Percentiles rank a stretch among this genome's conserved stretches.
Evolutionary conservation across 768 basidiomycete genomes (phyloP).

Genomic region (Phlebiopsis gigantea): DNA sequence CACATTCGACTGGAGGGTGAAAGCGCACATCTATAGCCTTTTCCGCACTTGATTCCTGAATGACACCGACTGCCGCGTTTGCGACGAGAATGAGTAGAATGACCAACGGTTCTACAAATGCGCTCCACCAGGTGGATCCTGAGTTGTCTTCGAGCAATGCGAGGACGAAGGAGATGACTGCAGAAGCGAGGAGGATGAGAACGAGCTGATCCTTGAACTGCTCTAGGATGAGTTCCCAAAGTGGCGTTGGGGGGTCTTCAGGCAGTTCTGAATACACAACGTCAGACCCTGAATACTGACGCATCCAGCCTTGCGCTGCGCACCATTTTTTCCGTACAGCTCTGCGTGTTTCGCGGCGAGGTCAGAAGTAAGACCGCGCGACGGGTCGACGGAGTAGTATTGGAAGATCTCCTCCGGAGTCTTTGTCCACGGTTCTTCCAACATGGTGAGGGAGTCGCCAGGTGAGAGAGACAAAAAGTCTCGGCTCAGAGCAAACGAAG

Average conservation of each 20-base stretch:
- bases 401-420: constrained; percentile 63
- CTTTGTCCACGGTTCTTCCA: constrained; percentile 79
- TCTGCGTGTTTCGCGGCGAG: constrained; percentile 71
- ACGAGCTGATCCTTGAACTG: constrained; percentile 99
- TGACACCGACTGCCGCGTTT: constrained; percentile 95
- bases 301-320: constrained; percentile 14
- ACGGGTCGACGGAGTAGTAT: constrained; percentile 63
- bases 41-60: constrained; percentile 96
- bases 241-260: constrained; percentile 83
- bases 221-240: constrained; percentile 95
- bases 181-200: constrained; percentile 91
- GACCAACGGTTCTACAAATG: constrained; percentile 93
- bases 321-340: constrained; percentile 85
- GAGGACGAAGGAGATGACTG: constrained; percentile 88
- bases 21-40: constrained; percentile 89
- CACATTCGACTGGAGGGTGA: neutral
- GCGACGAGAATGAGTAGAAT: constrained; percentile 95
- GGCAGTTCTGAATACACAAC: constrained; percentile 65
- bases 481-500: neutral
- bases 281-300: constrained; percentile 7
- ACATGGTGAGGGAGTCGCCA: constrained; percentile 20
- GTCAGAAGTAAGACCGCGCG: constrained; percentile 56
- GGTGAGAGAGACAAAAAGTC: neutral
- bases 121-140: constrained; percentile 63
- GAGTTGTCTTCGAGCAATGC: constrained; percentile 81